Percentiles rank a stretch among this genome's conserved stretches.
phyloP scores from a whole-genome alignment of 139 green algal genomes.

The Closterium sp. region DNA sequence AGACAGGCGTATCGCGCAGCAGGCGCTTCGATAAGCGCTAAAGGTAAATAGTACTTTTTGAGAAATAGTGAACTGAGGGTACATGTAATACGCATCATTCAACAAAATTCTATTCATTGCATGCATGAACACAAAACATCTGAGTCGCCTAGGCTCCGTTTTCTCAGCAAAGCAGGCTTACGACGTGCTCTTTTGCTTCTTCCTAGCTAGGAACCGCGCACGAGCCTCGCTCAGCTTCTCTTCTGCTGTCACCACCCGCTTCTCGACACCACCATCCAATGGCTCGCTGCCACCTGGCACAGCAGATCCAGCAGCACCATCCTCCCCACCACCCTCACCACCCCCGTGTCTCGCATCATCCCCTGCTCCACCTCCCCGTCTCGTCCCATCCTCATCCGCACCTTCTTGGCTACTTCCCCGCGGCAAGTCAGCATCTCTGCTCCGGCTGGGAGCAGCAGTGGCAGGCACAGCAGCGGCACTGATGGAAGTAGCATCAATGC shows the following conservation, averaged over 20 bases:
- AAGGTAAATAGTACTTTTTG: background rate
- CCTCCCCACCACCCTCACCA: background rate
- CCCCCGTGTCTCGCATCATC: background rate
- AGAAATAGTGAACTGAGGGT: too few species aligned
- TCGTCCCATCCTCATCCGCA: background rate
- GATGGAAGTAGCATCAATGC: too few species aligned
- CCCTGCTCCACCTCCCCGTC: background rate
- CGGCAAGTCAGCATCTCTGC: background rate
- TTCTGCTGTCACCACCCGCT: background rate
- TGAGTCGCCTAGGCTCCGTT: too few species aligned
- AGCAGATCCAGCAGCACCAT: background rate
- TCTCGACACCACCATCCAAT: background rate
- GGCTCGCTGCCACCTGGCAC: background rate
- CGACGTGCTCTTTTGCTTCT: background rate
- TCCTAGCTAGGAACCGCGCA: background rate
- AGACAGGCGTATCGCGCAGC: background rate
- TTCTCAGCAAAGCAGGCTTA: background rate
- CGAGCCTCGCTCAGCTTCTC: background rate
- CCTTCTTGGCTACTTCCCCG: background rate
- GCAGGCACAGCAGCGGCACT: too few species aligned
- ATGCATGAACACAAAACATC: too few species aligned
- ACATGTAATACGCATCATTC: too few species aligned
- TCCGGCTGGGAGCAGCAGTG: background rate
- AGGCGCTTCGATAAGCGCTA: background rate
- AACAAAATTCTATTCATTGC: too few species aligned